Base-by-base conservation (phyloP, 768 basidiomycete genomes). In the Hericium erinaceus region DNA sequence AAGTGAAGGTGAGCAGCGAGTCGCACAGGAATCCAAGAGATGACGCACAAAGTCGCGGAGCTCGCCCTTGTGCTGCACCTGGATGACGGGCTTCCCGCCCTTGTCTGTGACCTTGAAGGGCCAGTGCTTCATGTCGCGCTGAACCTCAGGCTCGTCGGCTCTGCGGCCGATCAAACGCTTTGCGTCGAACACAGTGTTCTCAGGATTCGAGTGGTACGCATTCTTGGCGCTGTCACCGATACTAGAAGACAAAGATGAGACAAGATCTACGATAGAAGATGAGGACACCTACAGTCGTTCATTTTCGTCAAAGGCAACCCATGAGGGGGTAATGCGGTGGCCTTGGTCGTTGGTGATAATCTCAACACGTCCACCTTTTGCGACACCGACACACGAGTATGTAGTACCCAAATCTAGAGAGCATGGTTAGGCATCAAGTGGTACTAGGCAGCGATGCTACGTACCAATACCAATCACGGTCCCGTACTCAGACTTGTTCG, bases 141-240 rank as follows among this genome's bases (percentile, higher is more conserved):
- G 75, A 61, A 94, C 77, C 61, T 94, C 92, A 22, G 75, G 74
- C 67, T 95, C 92, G 56, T 89, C 83, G 67, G 85, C 77, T 69
- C 86, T 87, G 66, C 88, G 89, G 65, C 93, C 92, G 67, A 95
- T 94, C 63, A 95, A 82, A 73, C 94, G 92, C 69, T 97, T 98
- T 57, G 94, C 94, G 72, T 97, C 94, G 66, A 97, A 98, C 57
- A 97, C 88, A 10, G 94, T 97, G 75, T 98, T 98, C 64, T 80
- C 65, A 18, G 95, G 92, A 74, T 98, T 92, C 48, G 88, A 79
- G 72, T 92, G 85, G 75, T 84, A 92, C 33, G 93, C 92, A 69
- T 99, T 98, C 77, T 99, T 99, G 48, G 95, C 95, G 59, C 84
- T 81, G 71, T 99, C 95, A 67, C 97, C 95, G 66, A 99, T 89